Evolutionary conservation across 495 filamentous ascomycete genomes (phyloP), one percentile per base, ranked within the genome.

Genomic region (Aspergillus bridgeri): DNA sequence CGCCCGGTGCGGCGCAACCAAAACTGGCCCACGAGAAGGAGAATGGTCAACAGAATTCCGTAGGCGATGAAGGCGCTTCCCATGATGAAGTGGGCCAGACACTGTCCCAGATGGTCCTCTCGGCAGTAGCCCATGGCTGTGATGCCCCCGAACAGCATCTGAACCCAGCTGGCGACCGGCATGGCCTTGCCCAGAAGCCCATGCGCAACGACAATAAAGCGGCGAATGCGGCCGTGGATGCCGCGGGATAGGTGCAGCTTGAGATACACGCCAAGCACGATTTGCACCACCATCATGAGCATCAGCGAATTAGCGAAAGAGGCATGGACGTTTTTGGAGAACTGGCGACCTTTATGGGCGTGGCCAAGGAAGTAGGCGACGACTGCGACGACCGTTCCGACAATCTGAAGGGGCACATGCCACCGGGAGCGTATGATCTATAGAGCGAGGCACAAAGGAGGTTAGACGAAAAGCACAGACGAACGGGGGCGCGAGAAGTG

Each of bases 51-150:
- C 49, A 93, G 66, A 49, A 97, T 89, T 18, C 90, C 94, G 66
- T 98, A 98, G 47, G 81, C 94, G 60, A 98, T 96, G 71, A 98
- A 98, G 2, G 93, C 92, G 57, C 87, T 89, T 19, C 94, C 94
- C 95, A 98, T 98, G 68, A 98, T 98, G 67, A 98, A 98, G 71
- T 98, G 94, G 27, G 94, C 95, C 24, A 90, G 74, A 74, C 94
- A 98, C 75, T 98, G 95, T 6, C 93, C 92, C 18, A 91, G 65
- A 69, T 98, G 94, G 51, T 98, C 94, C 22, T 79, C 92, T 52
- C 87, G 86, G 69, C 94, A 98, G 76, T 96, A 98, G n/a, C 94
- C 94, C 57, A 96, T 75, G 44, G 90, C 82, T 1, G 92, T 91
- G 64, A 98, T 96, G 8, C 94, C 95, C 25, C 94, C 94, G 71